Evolutionary conservation across 1,284 basidiomycete species (phyloP), one percentile per base, ranked within the genome.

Genomic region (Meira nashicola): DNA sequence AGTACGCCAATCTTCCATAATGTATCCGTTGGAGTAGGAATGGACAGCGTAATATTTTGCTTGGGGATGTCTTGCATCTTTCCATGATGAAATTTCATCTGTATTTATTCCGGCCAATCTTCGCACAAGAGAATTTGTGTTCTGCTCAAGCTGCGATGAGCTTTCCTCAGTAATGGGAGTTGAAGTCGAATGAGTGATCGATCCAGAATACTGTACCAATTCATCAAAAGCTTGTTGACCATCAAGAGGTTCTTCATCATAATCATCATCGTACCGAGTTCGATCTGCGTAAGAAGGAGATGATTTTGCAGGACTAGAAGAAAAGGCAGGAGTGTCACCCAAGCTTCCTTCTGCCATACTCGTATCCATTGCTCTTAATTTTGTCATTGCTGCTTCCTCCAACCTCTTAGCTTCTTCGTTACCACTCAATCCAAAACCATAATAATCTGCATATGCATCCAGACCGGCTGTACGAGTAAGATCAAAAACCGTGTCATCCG

Each of bases 1-100:
- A 38, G 71, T 71, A 48, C 64, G 61, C 65, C 67, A 71, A 33
- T 71, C 69, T 28, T 73, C 65, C 51, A 73, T 25, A 38, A 68
- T 55, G 38, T 58, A 59, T 7, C 71, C 71, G 47, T 65, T 71
- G 11, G 69, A 58, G 14, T 57, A 55, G 0, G 71, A 71, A 6
- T 68, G 52, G 15, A 73, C 54, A 4, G 62, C 51, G 37, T 62
- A 70, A 12, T 55, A 62, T 39, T 39, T 9, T n/a, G 71, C 64
- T 0, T 70, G 49, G 17, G 64, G 52, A 49, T 73, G 71, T 2
- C 55, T 56, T 1, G 59, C 39, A 9, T 65, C 59, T 11, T 59
- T 63, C 28, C 46, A 60, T 11, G 49, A 40, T 19, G 70, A 64
- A 33, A 68, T 65, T 41, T 67, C 65, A 40, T 69, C 67, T 7